Evolutionary conservation across 768 basidiomycete genomes (phyloP).

Genomic region (Ramaria sp.): DNA sequence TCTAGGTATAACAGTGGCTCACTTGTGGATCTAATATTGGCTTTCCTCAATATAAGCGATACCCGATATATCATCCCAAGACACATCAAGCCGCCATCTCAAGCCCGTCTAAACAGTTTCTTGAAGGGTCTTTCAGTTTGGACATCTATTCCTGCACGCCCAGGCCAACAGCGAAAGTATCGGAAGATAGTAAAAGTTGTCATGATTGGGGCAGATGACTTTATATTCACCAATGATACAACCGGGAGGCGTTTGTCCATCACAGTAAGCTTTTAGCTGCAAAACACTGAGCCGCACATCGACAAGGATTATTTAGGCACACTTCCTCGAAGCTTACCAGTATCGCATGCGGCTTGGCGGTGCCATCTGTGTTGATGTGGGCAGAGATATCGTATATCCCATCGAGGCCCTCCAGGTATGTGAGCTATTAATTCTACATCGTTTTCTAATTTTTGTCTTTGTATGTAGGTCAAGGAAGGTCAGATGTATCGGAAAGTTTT

Average conservation of each 20-base stretch:
- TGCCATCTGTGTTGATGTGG: slow-evolving; percentile 29
- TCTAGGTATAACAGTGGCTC: slow-evolving; percentile 9
- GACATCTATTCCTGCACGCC: not conserved
- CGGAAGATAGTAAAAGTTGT: not conserved
- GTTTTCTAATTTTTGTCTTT: not conserved
- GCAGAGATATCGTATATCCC: slow-evolving; percentile 31
- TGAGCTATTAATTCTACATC: not conserved
- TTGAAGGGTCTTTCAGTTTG: not conserved
- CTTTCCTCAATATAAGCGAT: not conserved
- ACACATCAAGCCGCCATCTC: slow-evolving; percentile 12
- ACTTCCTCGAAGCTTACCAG: slow-evolving; percentile 27
- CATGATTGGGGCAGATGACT: slow-evolving; percentile 2
- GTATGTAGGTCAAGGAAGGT: slow-evolving; percentile 24
- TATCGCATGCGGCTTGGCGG: slow-evolving; percentile 19
- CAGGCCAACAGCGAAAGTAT: not conserved
- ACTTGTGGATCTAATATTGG: slow-evolving; percentile 4
- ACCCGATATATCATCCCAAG: not conserved
- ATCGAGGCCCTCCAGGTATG: slow-evolving; percentile 29
- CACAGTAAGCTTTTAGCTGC: not conserved
- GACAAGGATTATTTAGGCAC: slow-evolving; percentile 25
- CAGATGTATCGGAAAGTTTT: slow-evolving; percentile 40
- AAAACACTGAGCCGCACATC: no score
- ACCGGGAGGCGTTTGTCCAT: not conserved
- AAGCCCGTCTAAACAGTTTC: not conserved
- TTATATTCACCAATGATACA: not conserved